phyloP scores from a whole-genome alignment of 257 asterid species.

The Gynochthodes officinalis region DNA sequence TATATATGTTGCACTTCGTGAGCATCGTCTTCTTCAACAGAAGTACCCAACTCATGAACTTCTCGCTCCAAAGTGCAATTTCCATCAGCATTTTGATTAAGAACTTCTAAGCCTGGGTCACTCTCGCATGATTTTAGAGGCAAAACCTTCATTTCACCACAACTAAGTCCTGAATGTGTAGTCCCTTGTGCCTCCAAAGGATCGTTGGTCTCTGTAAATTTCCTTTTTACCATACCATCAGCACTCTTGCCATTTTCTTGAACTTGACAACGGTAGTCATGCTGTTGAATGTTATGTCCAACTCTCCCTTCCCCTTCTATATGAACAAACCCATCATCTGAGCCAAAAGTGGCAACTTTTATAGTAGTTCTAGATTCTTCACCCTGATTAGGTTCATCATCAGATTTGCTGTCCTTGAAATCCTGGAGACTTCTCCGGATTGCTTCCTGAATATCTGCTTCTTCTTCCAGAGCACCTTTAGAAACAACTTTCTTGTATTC shows the following conservation, averaged over 20 bases:
- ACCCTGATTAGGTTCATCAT: constrained; percentile 25
- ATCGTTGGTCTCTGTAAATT: constrained; percentile 20
- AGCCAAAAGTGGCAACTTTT: constrained; percentile 24
- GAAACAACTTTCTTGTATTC: constrained; percentile 34
- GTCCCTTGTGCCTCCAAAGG: constrained; percentile 27
- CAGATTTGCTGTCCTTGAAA: constrained; percentile 23
- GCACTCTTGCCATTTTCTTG: constrained; percentile 6
- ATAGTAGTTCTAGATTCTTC: constrained; percentile 21
- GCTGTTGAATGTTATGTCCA: constrained; percentile 27
- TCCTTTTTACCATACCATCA: constrained; percentile 6
- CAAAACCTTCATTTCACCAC: constrained; percentile 19
- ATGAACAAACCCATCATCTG: constrained; percentile 16
- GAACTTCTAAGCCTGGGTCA: constrained; percentile 14
- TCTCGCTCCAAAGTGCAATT: constrained; percentile 29
- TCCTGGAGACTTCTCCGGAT: constrained; percentile 69
- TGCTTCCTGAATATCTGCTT: constrained; percentile 72
- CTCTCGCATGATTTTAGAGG: constrained; percentile 6
- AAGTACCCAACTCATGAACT: constrained; percentile 15
- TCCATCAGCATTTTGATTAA: constrained; percentile 22
- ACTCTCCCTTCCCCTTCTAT: constrained; percentile 31
- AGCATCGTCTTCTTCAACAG: constrained; percentile 25
- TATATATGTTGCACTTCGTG: constrained; percentile 21
- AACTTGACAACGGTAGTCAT: constrained; percentile 19
- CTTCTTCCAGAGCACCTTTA: constrained; percentile 66
- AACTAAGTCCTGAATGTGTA: constrained; percentile 19